phyloP scores from a whole-genome alignment of 2,329 filamentous ascomycete genomes.

The Claviceps paspali region DNA sequence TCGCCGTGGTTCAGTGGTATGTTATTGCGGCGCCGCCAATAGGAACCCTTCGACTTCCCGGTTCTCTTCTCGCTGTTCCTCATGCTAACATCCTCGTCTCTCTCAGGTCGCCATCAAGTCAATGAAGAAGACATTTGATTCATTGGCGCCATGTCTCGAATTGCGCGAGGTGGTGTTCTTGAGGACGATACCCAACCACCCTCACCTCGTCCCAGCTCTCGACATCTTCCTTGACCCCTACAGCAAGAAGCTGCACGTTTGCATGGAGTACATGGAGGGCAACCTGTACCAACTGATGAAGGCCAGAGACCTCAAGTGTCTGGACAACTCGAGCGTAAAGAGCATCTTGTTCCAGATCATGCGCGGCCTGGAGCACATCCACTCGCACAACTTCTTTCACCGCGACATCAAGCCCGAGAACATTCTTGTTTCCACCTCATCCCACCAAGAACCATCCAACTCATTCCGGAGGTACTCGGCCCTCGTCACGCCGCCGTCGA shows the following conservation, averaged over 20 bases:
- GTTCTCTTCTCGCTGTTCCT: slow-evolving; percentile 6
- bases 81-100: too few species aligned
- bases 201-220: slow-evolving; percentile 87
- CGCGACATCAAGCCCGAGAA: slow-evolving; percentile 99
- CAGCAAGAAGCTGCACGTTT: slow-evolving; percentile 92
- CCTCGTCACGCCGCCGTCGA: slow-evolving; percentile 86
- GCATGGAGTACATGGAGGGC: slow-evolving; percentile 99
- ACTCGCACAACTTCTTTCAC: slow-evolving; percentile 94
- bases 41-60: too few species aligned
- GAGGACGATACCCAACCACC: slow-evolving; percentile 71
- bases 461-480: slow-evolving; percentile 88
- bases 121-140: slow-evolving; percentile 99
- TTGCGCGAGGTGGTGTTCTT: slow-evolving; percentile 95
- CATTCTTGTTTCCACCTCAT: slow-evolving; percentile 87
- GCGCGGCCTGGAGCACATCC: slow-evolving; percentile 90
- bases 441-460: slow-evolving; percentile 64
- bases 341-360: slow-evolving; percentile 97
- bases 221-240: slow-evolving; percentile 97
- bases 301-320: slow-evolving; percentile 82
- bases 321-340: slow-evolving; percentile 86
- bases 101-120: slow-evolving; percentile 91
- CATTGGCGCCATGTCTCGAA: slow-evolving; percentile 77
- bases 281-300: slow-evolving; percentile 99
- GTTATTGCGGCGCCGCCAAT: too few species aligned
- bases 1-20: slow-evolving; percentile 81